Base-by-base conservation (phyloP, 2,329 filamentous ascomycete genomes). In the Ophiosphaerella herpotricha region DNA sequence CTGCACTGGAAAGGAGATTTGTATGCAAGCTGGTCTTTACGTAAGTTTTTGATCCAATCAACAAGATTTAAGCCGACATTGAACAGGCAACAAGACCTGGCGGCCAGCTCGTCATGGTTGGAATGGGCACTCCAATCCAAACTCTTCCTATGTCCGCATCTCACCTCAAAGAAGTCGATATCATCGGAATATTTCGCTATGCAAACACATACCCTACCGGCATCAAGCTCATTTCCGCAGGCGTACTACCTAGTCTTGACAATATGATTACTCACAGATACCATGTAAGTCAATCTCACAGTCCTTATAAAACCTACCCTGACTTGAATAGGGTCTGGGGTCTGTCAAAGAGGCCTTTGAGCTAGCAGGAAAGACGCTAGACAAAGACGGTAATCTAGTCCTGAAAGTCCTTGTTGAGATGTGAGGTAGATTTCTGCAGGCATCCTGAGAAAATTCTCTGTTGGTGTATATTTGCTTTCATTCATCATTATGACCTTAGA, bases 111-210 rank as follows among this genome's bases (percentile, higher is more conserved):
- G 73, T 82, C 43, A 80, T 82, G 70, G 79, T 83, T 35, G 81
- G 81, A 6, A 83, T 83, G 81, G 81, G 81, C 0, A 80, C 80
- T 12, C 80, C 80, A 2, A 73, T 80, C 16, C 80, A 82, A 60
- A 82, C 78, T 4, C 66, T 83, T 5, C 81, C 79, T 2, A 75
- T 82, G 60, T 80, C 79, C 6, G 78, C 79, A 1, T 79, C 81
- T n/a, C 80, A 81, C 26, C 58, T 82, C 52, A 76, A 80, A 31
- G 81, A 83, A 64, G 78, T 83, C 6, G 81, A 83, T 61, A 76
- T 83, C 37, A 77, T 83, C 41, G 81, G 81, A n/a, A 80, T 82
- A 6, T 82, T 83, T 67, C 72, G 81, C 38, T 83, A 83, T 51
- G 79, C 80, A 61, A 74, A 78, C 58, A 80, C 79, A 0, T 83